phyloP scores from a whole-genome alignment of 768 basidiomycete species.

The Cyclocybe cylindracea region DNA sequence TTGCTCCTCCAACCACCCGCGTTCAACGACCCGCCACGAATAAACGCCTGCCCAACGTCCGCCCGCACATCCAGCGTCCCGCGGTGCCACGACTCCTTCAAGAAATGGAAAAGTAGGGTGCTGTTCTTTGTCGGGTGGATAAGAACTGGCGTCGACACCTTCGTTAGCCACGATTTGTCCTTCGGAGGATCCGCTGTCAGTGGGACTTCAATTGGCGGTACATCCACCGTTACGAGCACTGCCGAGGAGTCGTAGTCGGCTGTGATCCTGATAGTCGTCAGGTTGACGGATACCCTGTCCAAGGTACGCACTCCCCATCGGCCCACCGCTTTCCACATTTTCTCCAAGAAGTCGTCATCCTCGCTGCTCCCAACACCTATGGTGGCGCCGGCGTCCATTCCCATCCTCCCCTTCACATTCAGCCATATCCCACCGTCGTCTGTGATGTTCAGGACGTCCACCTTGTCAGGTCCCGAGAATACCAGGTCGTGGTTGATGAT shows the following conservation, averaged over 20 bases:
- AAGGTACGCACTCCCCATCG: slow-evolving; percentile 64
- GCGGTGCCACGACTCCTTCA: slow-evolving; percentile 57
- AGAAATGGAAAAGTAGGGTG: slow-evolving; percentile 48
- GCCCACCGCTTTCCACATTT: slow-evolving; percentile 66
- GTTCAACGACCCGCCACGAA: slow-evolving; percentile 52
- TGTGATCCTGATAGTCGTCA: slow-evolving; percentile 51
- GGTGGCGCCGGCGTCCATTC: slow-evolving; percentile 66
- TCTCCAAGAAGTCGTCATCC: slow-evolving; percentile 44
- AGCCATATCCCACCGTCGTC: slow-evolving; percentile 60
- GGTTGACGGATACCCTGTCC: slow-evolving; percentile 55
- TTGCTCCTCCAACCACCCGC: slow-evolving; percentile 50
- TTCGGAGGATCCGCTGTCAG: slow-evolving; percentile 52
- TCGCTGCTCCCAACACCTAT: slow-evolving; percentile 53
- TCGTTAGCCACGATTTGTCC: slow-evolving; percentile 59
- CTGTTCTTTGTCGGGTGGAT: slow-evolving; percentile 56
- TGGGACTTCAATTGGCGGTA: slow-evolving; percentile 54
- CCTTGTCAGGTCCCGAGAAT: slow-evolving; percentile 58
- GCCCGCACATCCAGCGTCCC: slow-evolving; percentile 49
- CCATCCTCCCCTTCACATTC: slow-evolving; percentile 54
- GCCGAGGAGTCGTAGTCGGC: slow-evolving; percentile 37
- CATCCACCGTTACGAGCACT: slow-evolving; percentile 47
- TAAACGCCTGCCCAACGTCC: slow-evolving; percentile 39
- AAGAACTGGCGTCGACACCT: slow-evolving; percentile 49
- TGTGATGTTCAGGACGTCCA: slow-evolving; percentile 66
- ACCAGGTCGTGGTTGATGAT: slow-evolving; percentile 56